Percentiles rank a stretch among this genome's conserved stretches.
Conservation (phyloP, 2,329 filamentous ascomycete genomes). For the Arthrocladium fulminans region DNA sequence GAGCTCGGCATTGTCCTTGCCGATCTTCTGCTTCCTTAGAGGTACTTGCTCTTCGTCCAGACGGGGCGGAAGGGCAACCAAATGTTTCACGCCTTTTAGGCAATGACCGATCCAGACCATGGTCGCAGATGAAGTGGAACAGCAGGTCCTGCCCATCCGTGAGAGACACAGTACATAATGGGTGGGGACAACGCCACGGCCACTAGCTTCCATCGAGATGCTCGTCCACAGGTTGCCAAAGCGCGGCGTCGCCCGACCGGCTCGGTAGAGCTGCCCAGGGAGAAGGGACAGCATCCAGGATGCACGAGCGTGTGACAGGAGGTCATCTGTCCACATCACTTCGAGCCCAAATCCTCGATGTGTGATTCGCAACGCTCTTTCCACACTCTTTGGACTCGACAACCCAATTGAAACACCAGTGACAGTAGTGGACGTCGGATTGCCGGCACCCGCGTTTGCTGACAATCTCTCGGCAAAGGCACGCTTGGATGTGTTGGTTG, state of each 20-base stretch:
- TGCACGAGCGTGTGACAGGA: conserved; percentile 15
- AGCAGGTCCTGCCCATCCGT: not conserved
- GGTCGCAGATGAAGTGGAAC: conserved; percentile 9
- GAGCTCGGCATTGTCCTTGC: not conserved
- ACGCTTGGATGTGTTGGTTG: conserved; percentile 14
- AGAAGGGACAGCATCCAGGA: conserved; percentile 9
- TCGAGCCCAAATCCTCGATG: conserved; percentile 8
- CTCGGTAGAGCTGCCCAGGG: not conserved
- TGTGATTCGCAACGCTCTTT: conserved; percentile 14
- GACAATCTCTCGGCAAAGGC: conserved; percentile 11
- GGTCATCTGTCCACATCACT: conserved; percentile 13
- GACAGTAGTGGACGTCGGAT: conserved; percentile 12
- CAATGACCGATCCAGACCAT: conserved; percentile 1
- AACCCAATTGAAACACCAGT: conserved; percentile 14
- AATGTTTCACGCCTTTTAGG: conserved; percentile 3
- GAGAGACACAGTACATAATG: conserved; percentile 2
- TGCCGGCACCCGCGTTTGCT: not conserved
- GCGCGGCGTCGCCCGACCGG: not conserved
- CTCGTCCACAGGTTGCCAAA: conserved; percentile 5
- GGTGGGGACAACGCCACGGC: conserved; percentile 3
- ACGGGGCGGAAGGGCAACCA: not conserved
- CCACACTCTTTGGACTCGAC: conserved; percentile 11
- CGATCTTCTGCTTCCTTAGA: not conserved
- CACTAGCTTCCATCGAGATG: not conserved
- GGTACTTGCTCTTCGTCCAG: not conserved